A percentile compares a stretch with the other conserved stretches of the same genome.
These are phyloP conservation scores for Trametes coccinea DNA, from an alignment of 768 basidiomycete species.

Conservation along the genomic window DNA sequence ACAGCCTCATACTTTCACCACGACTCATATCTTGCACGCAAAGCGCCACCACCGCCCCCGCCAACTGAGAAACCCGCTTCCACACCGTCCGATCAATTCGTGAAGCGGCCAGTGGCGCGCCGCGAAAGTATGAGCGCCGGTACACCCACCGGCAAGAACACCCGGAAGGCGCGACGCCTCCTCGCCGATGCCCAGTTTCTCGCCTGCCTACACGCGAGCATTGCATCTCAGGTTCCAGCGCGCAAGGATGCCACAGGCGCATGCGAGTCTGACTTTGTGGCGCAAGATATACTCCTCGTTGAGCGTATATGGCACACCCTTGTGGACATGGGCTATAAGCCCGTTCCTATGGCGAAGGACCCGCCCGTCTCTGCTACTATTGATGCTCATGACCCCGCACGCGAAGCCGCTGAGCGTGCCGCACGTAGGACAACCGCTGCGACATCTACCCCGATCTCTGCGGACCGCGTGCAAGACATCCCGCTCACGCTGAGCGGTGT, in stretches of 20 bases:
- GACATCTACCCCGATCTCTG: background rate
- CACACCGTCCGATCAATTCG: background rate
- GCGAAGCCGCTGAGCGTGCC: background rate
- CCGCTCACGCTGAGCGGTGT: background rate
- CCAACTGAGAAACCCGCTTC: background rate
- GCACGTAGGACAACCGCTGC: conserved; percentile 13
- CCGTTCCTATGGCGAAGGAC: conserved; percentile 12
- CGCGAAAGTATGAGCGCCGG: conserved; percentile 24
- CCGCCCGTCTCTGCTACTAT: background rate
- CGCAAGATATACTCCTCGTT: conserved; percentile 37
- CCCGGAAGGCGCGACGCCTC: conserved; percentile 29
- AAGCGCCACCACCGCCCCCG: background rate
- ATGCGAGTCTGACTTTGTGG: conserved; percentile 17
- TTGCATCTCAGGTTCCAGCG: conserved; percentile 28
- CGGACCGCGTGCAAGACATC: conserved; percentile 8
- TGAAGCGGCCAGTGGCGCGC: conserved; percentile 4
- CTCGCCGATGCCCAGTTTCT: conserved; percentile 39
- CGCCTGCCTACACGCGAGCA: conserved; percentile 38
- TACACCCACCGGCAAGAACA: conserved; percentile 30
- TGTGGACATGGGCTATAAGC: conserved; percentile 34
- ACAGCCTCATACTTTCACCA: conserved; percentile 26
- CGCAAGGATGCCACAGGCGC: background rate
- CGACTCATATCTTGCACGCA: conserved; percentile 2
- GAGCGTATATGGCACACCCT: conserved; percentile 36
- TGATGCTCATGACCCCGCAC: background rate